phyloP scores from a whole-genome alignment of 208 protist genomes.

The Trypanosoma scelopori region DNA sequence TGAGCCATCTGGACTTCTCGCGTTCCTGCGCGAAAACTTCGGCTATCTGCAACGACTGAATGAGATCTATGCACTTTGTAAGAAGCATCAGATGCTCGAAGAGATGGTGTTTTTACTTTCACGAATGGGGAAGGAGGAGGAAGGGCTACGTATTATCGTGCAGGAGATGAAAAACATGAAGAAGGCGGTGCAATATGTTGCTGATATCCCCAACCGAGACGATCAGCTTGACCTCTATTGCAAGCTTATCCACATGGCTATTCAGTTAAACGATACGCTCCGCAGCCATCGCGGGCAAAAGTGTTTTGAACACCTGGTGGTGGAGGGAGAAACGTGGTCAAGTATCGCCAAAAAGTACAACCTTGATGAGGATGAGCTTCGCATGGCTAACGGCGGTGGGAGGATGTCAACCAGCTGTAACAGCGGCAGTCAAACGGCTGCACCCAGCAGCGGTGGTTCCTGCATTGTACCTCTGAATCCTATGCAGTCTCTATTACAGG shows the following conservation, averaged over 20 bases:
- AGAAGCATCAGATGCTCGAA: conserved; percentile 59
- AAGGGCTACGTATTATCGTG: conserved; percentile 73
- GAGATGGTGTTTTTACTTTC: conserved; percentile 70
- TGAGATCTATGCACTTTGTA: conserved; percentile 73
- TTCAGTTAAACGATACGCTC: conserved; percentile 40
- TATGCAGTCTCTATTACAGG: conserved; percentile 43
- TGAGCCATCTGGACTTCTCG: conserved; percentile 46
- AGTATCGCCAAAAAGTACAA: conserved; percentile 51
- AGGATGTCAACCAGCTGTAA: neutral
- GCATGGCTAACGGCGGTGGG: conserved; percentile 18
- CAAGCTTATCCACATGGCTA: conserved; percentile 45
- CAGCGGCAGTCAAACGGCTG: neutral
- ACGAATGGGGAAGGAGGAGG: conserved; percentile 77
- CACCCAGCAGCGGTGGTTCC: neutral
- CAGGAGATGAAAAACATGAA: conserved; percentile 51
- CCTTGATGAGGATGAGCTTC: conserved; percentile 32
- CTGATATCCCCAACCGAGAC: conserved; percentile 41
- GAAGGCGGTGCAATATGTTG: conserved; percentile 45
- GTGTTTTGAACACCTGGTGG: conserved; percentile 39
- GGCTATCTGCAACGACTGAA: conserved; percentile 57
- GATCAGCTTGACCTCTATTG: conserved; percentile 62
- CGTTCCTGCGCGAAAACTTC: conserved; percentile 63
- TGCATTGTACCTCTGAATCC: conserved; percentile 64
- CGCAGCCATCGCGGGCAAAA: conserved; percentile 19
- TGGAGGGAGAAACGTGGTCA: conserved; percentile 45